Evolutionary conservation across 1,139 yeast species (phyloP), one percentile per base, ranked within the genome.

Genomic region (Debaryomyces robertsiae): DNA sequence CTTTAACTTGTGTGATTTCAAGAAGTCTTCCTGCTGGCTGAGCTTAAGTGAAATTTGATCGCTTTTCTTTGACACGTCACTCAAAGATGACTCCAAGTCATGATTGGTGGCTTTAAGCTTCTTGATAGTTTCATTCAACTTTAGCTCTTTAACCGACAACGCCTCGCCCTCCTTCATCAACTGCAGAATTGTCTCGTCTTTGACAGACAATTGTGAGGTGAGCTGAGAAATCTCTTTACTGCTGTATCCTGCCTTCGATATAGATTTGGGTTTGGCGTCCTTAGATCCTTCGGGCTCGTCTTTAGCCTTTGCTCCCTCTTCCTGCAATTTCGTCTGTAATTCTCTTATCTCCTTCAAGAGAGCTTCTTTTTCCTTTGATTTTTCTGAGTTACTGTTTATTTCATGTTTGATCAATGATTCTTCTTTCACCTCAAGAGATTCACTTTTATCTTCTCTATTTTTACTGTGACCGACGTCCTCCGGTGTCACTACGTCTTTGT

Each of bases 121-220:
- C 50, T 86, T 86, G 39, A 91, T 79, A 1, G 82, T 70, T 29
- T 81, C 88, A 53, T 79, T 82, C 41, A 83, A 73, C 50, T 79
- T 79, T 27, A 89, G 69, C 54, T 93, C 97, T 46, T 81, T 84
- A 44, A 77, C 76, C 0, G 96, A 84, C 30, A 91, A 65, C 22
- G 77, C 79, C 47, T 86, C 84, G 3, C 97, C 97, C 61, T 91
- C 98, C 43, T 77, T 80, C 55, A 85, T 61, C 27, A 91, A 67
- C 46, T 70, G 74, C 28, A 73, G 65, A 18, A 79, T 83, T 46
- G 85, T 73, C 28, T 69, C 71, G 35, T 85, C 90, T 48, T 77
- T 77, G 31, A 74, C 78, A 3, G 71, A 64, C 6, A 69, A 46
- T 42, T 62, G 70, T 37, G 52, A 30, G 10, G 18, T 30, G 17